Base-by-base conservation (phyloP, 2,329 filamentous ascomycete genomes). In the Fusarium scirpi region DNA sequence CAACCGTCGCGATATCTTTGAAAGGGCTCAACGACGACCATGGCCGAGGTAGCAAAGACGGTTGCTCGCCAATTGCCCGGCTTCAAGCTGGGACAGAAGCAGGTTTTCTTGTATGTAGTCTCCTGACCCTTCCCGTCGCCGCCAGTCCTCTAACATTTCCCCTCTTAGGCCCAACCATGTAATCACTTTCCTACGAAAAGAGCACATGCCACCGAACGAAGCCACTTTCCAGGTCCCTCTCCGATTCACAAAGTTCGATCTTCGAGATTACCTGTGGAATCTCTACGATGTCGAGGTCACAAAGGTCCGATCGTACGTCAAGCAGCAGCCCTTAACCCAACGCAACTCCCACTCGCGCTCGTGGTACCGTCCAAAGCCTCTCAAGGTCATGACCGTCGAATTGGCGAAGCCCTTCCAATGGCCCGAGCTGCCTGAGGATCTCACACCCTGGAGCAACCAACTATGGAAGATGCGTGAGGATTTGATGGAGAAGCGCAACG, bases 371-470 rank as follows among this genome's bases (percentile, higher is more conserved):
- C 92, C 92, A 27, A 85, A 87, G 70, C 84, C 90, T 52, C 87
- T 90, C 76, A 99, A 99, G 87, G 92, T 91, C 80, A 99, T 99
- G 96, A 97, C 92, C 44, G 93, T 97, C 46, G 93, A 98, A 85
- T 88, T 99, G 83, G 89, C 87, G 67, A 84, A 91, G 83, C 93
- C 94, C 7, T 99, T 99, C 83, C 89, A 92, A 60, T 98, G 93
- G 92, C 96, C 96, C 2, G 86, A 89, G 70, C 80, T 84, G 71
- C 92, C 93, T 7, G 80, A 85, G 70, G 86, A 91, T 78, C 83
- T 88, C 67, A 79, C 85, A 61, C 81, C 84, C 78, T 94, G 91
- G 90, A 90, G 90, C 79, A 84, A 89, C 71, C 80, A 85, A n/a
- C 81, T 88, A 58, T 88, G 83, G 79, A 83, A 85, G 76, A 83